These are phyloP conservation scores for Magnolia officinalis DNA, from an alignment of 164 flowering plant species.

Conservation along the genomic window DNA sequence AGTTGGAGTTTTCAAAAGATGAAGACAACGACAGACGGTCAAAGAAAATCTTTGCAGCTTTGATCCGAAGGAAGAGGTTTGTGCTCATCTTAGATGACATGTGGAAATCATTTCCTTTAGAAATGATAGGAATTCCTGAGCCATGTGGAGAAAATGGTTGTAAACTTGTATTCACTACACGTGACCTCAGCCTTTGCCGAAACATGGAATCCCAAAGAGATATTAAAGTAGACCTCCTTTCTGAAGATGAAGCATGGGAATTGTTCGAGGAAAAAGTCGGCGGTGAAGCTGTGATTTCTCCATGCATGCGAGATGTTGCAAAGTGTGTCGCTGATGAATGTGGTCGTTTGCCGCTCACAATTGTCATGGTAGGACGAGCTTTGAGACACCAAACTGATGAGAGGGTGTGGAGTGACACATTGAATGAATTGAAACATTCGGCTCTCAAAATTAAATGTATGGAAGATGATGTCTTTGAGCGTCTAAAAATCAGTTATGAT, in stretches of 20 bases:
- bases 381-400: constrained; percentile 13
- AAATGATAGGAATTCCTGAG: constrained; percentile 26
- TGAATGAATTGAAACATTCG: constrained; percentile 13
- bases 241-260: constrained; percentile 20
- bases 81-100: constrained; percentile 29
- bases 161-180: constrained; percentile 20
- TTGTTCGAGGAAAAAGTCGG: constrained; percentile 10
- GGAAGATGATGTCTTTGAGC: constrained; percentile 8
- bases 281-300: background rate
- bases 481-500: constrained; percentile 16
- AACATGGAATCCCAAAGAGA: constrained; percentile 14
- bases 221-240: constrained; percentile 10
- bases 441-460: background rate
- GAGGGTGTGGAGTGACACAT: constrained; percentile 21
- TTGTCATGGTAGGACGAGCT: constrained; percentile 14
- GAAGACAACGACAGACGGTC: constrained; percentile 10
- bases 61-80: constrained; percentile 12
- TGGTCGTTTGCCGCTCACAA: constrained; percentile 24
- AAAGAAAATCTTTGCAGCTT: constrained; percentile 8
- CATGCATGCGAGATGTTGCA: constrained; percentile 4
- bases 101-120: constrained; percentile 19
- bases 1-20: constrained; percentile 3
- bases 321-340: constrained; percentile 12
- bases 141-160: constrained; percentile 12
- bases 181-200: constrained; percentile 15